Percentiles rank a stretch among this genome's conserved stretches.
Evolutionary conservation across 257 asterid species (phyloP).

Genomic region (Solanum appendiculatum): DNA sequence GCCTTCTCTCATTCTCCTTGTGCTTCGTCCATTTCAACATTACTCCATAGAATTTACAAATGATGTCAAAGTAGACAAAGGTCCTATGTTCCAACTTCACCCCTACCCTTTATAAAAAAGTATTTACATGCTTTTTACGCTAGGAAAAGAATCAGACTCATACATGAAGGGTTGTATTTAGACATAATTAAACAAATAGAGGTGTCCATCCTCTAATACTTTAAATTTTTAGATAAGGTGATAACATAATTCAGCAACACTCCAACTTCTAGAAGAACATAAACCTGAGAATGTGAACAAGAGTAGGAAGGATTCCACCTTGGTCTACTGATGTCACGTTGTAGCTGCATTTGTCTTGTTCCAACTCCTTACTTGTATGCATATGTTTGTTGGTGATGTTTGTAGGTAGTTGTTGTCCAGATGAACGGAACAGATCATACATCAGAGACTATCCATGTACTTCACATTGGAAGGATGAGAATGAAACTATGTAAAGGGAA

Average conservation of each 20-base stretch:
- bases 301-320: not conserved
- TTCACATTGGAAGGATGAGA: constrained; percentile 87
- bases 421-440: constrained; percentile 62
- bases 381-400: not conserved
- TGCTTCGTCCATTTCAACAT: not conserved
- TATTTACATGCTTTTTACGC: not conserved
- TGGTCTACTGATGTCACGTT: not conserved
- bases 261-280: not conserved
- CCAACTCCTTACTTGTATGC: not conserved
- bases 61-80: not conserved
- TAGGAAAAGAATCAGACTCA: not conserved
- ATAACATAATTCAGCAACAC: not conserved
- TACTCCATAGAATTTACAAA: not conserved
- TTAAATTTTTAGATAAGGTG: not conserved
- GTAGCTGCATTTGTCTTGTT: not conserved
- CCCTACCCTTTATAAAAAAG: not conserved
- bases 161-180: not conserved
- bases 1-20: not conserved
- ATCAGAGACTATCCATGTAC: constrained; percentile 59
- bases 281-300: not conserved
- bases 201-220: not conserved
- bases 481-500: constrained; percentile 74
- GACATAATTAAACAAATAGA: not conserved
- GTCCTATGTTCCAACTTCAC: not conserved
- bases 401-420: constrained; percentile 74